These are phyloP conservation scores for Nadsonia starkeyi-henricii DNA, from an alignment of 1,139 yeast genomes.

Conservation along the genomic window DNA sequence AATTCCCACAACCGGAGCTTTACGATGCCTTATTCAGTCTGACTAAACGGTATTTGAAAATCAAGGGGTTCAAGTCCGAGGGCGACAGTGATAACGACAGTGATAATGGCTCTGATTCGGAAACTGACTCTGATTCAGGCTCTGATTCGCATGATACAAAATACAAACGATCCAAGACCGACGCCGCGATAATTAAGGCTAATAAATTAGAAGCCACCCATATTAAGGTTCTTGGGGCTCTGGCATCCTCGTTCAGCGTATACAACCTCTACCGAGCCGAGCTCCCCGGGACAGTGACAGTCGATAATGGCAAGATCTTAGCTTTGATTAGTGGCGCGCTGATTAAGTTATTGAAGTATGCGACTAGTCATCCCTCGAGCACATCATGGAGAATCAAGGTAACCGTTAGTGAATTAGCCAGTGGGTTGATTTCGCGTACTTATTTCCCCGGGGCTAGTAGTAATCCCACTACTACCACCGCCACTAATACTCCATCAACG, in stretches of 20 bases:
- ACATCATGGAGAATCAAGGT: not conserved
- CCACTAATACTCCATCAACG: not conserved
- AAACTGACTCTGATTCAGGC: not conserved
- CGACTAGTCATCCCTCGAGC: not conserved
- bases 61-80: not conserved
- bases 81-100: not conserved
- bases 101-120: not conserved
- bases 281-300: not conserved
- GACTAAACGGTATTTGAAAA: not conserved
- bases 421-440: not conserved
- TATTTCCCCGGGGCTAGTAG: not conserved
- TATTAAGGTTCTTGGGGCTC: not conserved
- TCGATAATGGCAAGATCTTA: not conserved
- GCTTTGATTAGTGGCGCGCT: not conserved
- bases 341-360: not conserved
- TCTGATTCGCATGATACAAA: not conserved
- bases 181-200: not conserved
- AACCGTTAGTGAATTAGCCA: not conserved
- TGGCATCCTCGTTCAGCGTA: not conserved
- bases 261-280: not conserved
- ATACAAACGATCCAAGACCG: not conserved
- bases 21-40: slow-evolving; percentile 8
- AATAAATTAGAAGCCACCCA: not conserved
- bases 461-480: not conserved
- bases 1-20: slow-evolving; percentile 21